These are phyloP conservation scores for Hypericum androsaemum DNA, from an alignment of 345 rosid species.

Conservation along the genomic window DNA sequence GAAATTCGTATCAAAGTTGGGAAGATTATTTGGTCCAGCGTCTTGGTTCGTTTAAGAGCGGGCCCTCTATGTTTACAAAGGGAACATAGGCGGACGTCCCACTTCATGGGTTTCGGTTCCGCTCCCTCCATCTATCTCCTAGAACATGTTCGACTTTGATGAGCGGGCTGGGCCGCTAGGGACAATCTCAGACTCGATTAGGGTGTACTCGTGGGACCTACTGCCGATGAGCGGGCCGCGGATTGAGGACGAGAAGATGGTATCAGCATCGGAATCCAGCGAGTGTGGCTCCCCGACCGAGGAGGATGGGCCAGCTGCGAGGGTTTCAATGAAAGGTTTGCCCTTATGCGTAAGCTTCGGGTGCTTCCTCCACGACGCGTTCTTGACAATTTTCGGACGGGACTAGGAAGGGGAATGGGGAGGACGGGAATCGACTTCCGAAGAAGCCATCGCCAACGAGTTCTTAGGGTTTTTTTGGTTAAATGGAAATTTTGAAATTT, in stretches of 20 bases:
- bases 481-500: too few species aligned
- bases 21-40: conserved; percentile 59
- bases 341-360: conserved; percentile 87
- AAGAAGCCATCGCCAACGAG: conserved; percentile 93
- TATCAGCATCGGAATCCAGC: conserved; percentile 45
- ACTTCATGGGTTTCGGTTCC: too few species aligned
- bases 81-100: conserved; percentile 49
- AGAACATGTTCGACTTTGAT: too few species aligned
- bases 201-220: conserved; percentile 50
- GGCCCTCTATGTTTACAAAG: conserved; percentile 49
- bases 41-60: conserved; percentile 82
- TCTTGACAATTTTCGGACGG: conserved; percentile 82
- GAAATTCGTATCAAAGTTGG: too few species aligned
- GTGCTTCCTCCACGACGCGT: conserved; percentile 98
- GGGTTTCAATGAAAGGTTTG: conserved; percentile 67
- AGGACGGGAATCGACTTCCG: conserved; percentile 99
- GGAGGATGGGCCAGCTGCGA: conserved; percentile 54
- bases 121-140: too few species aligned
- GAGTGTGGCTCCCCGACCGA: conserved; percentile 16
- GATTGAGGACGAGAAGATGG: too few species aligned
- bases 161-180: conserved; percentile 81
- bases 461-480: too few species aligned
- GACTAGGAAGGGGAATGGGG: too few species aligned
- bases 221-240: conserved; percentile 89
- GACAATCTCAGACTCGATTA: conserved; percentile 72